phyloP scores from a whole-genome alignment of 108 stramenopile genomes.

The Skeletonema grethae region DNA sequence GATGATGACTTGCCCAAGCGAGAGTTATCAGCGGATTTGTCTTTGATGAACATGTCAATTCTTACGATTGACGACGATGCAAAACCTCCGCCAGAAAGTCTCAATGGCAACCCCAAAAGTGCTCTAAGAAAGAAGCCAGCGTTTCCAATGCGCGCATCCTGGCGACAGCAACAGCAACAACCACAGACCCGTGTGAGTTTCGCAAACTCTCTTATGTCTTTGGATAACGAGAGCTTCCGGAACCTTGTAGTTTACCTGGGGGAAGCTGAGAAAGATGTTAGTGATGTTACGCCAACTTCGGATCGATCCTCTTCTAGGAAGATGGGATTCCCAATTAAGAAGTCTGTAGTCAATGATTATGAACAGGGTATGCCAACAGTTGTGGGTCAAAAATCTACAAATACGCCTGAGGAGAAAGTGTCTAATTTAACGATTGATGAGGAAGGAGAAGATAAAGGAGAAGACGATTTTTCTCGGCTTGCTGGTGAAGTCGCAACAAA shows the following conservation, averaged over 20 bases:
- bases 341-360: slow-evolving; percentile 6
- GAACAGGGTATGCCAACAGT: slow-evolving; percentile 6
- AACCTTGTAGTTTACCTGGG: not conserved
- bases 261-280: not conserved
- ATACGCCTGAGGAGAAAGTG: not conserved
- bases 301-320: slow-evolving; percentile 7
- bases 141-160: not conserved
- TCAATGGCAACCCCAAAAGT: not conserved
- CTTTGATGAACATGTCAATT: slow-evolving; percentile 41
- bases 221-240: not conserved
- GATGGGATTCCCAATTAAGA: slow-evolving; percentile 30
- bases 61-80: slow-evolving; percentile 17
- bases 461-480: slow-evolving; percentile 14
- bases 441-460: slow-evolving; percentile 8
- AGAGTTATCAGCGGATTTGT: slow-evolving; percentile 8
- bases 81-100: not conserved
- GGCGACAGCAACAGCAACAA: not conserved
- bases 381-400: slow-evolving; percentile 3
- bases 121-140: slow-evolving; percentile 1
- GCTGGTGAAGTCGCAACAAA: slow-evolving; percentile 13
- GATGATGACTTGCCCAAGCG: not conserved
- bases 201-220: not conserved
- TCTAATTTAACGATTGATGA: slow-evolving; percentile 25
- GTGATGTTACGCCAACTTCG: not conserved
- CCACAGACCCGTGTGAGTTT: not conserved